Evolutionary conservation across 306 rosid species (phyloP).

Genomic region (Vigna nakashimae): DNA sequence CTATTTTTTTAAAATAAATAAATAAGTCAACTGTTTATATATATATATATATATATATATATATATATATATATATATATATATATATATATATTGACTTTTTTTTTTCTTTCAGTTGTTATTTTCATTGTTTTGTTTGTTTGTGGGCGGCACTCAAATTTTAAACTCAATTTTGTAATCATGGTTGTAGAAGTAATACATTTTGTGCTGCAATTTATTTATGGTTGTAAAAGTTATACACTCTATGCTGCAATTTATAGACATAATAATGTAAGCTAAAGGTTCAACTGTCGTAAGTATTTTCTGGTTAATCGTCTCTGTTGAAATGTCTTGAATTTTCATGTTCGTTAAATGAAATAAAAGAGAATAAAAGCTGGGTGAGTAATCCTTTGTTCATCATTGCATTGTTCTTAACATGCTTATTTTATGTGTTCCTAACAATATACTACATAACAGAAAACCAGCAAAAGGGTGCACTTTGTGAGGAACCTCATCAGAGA

Average conservation of each 20-base stretch:
- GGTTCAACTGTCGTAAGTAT: background rate
- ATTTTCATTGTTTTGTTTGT: background rate
- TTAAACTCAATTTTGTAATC: background rate
- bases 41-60: too few species aligned
- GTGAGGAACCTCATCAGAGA: slow-evolving; percentile 80
- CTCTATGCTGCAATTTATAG: background rate
- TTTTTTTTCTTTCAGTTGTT: background rate
- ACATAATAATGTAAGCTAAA: background rate
- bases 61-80: too few species aligned
- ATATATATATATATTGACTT: background rate
- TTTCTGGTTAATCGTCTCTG: background rate
- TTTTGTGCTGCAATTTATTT: background rate
- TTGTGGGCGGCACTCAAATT: background rate
- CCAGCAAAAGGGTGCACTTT: slow-evolving; percentile 82
- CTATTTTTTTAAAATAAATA: too few species aligned
- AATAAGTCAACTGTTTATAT: too few species aligned
- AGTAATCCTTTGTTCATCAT: too few species aligned
- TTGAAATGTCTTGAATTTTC: background rate
- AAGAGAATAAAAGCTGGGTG: background rate
- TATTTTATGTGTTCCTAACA: background rate
- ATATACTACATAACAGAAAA: slow-evolving; percentile 58
- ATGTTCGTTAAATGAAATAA: background rate
- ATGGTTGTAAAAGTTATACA: background rate
- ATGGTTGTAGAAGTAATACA: too few species aligned
- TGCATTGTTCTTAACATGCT: background rate